Conservation (phyloP, 306 rosid species). For the Corylus avellana region DNA sequence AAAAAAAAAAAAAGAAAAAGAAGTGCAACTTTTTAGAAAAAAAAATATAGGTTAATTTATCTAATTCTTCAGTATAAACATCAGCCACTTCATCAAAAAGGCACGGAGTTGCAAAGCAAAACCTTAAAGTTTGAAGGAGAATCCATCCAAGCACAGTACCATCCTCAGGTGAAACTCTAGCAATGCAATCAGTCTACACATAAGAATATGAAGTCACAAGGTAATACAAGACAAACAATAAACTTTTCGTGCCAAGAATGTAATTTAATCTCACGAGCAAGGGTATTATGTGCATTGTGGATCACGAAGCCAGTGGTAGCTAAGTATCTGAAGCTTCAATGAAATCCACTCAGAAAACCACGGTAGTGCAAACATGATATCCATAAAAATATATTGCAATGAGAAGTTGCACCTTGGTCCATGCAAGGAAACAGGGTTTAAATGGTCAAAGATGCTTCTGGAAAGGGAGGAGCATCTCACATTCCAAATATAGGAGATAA, state of each 20-base stretch:
- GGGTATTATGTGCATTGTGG: not conserved
- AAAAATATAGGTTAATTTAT: conserved; percentile 2
- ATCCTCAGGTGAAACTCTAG: conserved; percentile 63
- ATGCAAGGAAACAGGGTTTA: not conserved
- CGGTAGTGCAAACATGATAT: not conserved
- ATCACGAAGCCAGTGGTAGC: not conserved
- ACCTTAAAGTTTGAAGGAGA: conserved; percentile 81
- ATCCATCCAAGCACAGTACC: conserved; percentile 85
- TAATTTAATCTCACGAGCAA: not conserved
- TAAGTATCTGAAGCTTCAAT: not conserved
- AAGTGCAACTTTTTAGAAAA: conserved; percentile 18
- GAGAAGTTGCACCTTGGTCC: not conserved
- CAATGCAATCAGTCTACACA: conserved; percentile 86
- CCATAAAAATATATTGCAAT: not conserved
- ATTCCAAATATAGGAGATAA: not conserved
- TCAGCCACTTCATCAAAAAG: conserved; percentile 5
- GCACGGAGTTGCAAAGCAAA: conserved; percentile 12
- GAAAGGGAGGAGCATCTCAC: not conserved
- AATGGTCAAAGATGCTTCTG: not conserved
- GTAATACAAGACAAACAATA: conserved; percentile 13
- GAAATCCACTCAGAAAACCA: not conserved
- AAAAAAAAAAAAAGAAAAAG: conserved; percentile 2
- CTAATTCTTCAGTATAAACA: not conserved
- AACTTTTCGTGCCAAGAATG: not conserved
- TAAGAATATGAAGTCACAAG: conserved; percentile 24